Base-by-base conservation (phyloP, 2,329 filamentous ascomycete genomes). In the Colletotrichum agaves region DNA sequence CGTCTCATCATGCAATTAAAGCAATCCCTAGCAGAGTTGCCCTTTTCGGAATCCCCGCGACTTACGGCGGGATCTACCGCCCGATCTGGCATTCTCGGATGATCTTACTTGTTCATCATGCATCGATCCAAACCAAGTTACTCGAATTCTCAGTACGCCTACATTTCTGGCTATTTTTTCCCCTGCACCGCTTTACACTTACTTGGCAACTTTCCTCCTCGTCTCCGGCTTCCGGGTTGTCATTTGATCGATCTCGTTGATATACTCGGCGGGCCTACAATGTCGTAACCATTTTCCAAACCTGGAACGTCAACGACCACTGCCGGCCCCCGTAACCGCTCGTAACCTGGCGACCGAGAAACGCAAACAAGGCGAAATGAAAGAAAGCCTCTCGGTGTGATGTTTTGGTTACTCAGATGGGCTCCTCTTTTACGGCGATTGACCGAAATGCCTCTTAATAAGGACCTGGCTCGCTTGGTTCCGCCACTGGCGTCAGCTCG, bases 341-440 rank as follows among this genome's bases (percentile, higher is more conserved):
- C 50, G 50, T 31, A 53, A 53, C 31, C 33, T 53, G 50, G 50
- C 50, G 0, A 53, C 33, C 33, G 50, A 53, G 33, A 53, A 39
- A 35, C 11, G 50, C n/a, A 35, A 37, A 37, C 50, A 31, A 1
- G n/a, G 31, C 4, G 50, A 53, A 31, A 53, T 53, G 50, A 53
- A 39, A 12, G 33, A 53, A 2, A 53, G 31, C 31, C 19, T 53
- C 13, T 35, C 37, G 19, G 33, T 53, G 37, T 6, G 33, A 21
- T 7, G 1, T 6, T 12, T 37, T 7, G 0, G 10, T 0, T 52
- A 5, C 23, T 27, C 23, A 4, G 3, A 27, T 27, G 23, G n/a
- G n/a, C n/a, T n/a, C n/a, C n/a, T n/a, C n/a, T n/a, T n/a, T n/a
- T 27, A 27, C 5, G 5, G 23, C 23, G 23, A 4, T 1, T 4